These are phyloP conservation scores for Neurospora crassa DNA, from an alignment of 2,329 filamentous ascomycete genomes.

Conservation along the genomic window DNA sequence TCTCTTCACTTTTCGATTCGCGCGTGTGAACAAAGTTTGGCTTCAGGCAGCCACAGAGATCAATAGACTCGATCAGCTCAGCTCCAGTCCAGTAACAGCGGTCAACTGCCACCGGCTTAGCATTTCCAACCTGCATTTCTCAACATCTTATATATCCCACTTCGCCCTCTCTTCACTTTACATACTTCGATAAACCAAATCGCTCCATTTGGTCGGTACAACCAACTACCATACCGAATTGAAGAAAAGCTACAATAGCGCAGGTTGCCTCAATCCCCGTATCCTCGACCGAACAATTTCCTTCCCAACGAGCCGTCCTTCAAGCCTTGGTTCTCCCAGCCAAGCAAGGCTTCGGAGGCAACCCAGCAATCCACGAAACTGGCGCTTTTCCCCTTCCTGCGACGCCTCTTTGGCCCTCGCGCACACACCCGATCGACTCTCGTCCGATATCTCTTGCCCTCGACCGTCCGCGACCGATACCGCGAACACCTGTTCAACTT, in stretches of 20 bases:
- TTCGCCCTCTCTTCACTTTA: background rate
- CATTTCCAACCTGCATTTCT: background rate
- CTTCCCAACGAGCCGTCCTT: background rate
- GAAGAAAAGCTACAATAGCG: background rate
- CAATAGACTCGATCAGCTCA: background rate
- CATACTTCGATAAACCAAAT: background rate
- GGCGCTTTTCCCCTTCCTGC: conserved; percentile 35
- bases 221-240: background rate
- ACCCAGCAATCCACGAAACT: conserved; percentile 23
- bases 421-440: conserved; percentile 38
- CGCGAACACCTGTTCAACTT: conserved; percentile 59
- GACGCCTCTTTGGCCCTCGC: conserved; percentile 29
- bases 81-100: background rate
- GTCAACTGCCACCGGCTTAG: background rate
- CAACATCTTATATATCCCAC: background rate
- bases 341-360: background rate
- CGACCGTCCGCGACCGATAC: conserved; percentile 52
- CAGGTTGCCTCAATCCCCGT: background rate
- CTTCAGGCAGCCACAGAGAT: background rate
- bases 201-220: background rate
- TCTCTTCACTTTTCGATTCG: background rate
- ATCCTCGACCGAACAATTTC: background rate
- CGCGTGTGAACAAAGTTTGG: background rate
- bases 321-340: background rate
- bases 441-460: conserved; percentile 61